Conservation (phyloP, 2,329 filamentous ascomycete species). For the Kalmusia sp. region DNA sequence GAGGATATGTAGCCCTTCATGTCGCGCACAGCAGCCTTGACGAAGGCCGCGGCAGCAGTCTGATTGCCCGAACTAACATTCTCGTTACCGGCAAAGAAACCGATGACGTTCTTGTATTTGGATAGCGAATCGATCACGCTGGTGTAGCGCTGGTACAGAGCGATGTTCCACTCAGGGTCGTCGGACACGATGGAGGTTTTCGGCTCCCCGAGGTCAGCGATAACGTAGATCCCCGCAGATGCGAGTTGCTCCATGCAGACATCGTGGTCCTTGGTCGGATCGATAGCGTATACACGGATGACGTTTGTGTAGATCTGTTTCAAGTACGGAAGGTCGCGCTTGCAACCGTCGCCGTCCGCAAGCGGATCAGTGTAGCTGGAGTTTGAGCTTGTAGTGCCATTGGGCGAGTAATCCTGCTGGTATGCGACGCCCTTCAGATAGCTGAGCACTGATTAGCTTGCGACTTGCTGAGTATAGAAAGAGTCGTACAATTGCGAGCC, state of each 20-base stretch:
- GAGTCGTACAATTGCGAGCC: conserved; percentile 68
- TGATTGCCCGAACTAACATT: conserved; percentile 88
- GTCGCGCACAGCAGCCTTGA: conserved; percentile 97
- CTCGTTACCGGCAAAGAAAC: conserved; percentile 99
- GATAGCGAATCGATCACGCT: conserved; percentile 80
- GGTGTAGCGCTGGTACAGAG: conserved; percentile 82
- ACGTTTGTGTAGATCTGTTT: conserved; percentile 83
- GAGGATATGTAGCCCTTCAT: conserved; percentile 89
- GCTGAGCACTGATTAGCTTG: conserved; percentile 45
- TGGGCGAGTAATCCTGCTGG: conserved; percentile 64
- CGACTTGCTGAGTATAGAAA: background rate
- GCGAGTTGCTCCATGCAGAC: conserved; percentile 84
- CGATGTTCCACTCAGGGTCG: conserved; percentile 77
- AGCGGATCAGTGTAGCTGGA: conserved; percentile 81
- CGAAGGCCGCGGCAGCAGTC: conserved; percentile 87
- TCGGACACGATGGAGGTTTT: conserved; percentile 81
- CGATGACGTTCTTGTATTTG: conserved; percentile 88
- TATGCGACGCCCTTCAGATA: conserved; percentile 94
- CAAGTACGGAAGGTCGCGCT: conserved; percentile 85
- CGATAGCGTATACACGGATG: conserved; percentile 91
- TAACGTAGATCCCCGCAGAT: conserved; percentile 88
- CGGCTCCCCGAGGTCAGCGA: conserved; percentile 74
- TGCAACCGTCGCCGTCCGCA: conserved; percentile 72
- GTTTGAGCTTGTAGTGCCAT: conserved; percentile 35
- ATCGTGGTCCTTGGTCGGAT: conserved; percentile 76